phyloP scores from a whole-genome alignment of 495 filamentous ascomycete species.

The Xylaria curta region DNA sequence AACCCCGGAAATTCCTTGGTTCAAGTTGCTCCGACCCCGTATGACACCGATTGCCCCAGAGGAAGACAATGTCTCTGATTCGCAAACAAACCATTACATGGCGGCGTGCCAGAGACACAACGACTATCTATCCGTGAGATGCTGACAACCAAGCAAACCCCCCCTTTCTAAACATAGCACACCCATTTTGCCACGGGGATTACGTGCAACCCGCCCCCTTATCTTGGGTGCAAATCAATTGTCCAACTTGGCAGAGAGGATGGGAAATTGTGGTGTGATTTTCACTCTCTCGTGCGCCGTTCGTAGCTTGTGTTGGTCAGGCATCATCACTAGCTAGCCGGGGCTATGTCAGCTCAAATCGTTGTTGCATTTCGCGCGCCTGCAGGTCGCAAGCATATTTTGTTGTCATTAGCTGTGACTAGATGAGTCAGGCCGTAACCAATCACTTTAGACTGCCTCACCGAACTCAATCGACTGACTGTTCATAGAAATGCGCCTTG shows the following conservation, averaged over 20 bases:
- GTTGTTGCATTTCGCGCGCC: background rate
- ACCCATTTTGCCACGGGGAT: background rate
- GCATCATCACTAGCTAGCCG: slow-evolving; percentile 24
- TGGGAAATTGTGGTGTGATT: background rate
- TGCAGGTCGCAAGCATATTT: background rate
- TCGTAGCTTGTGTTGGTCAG: slow-evolving; percentile 14
- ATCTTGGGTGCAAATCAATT: background rate
- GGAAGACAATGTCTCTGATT: slow-evolving; percentile 1
- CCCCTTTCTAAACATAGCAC: slow-evolving; percentile 17
- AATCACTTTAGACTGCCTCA: slow-evolving; percentile 14
- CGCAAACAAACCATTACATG: slow-evolving; percentile 11
- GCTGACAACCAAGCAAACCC: slow-evolving; percentile 2
- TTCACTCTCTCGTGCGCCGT: background rate
- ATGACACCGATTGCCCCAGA: slow-evolving; percentile 7
- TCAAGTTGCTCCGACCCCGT: background rate
- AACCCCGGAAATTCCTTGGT: background rate
- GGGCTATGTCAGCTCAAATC: slow-evolving; percentile 24
- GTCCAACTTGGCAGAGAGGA: slow-evolving; percentile 14
- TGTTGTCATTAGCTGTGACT: slow-evolving; percentile 1
- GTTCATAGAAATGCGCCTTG: background rate
- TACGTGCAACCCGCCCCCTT: slow-evolving; percentile 5
- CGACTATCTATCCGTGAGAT: slow-evolving; percentile 7
- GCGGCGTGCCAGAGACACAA: slow-evolving; percentile 10
- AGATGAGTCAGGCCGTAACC: slow-evolving; percentile 19
- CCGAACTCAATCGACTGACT: background rate